These are phyloP conservation scores for Starmerella sirachaensis DNA, from an alignment of 805 yeast genomes.

Conservation along the genomic window DNA sequence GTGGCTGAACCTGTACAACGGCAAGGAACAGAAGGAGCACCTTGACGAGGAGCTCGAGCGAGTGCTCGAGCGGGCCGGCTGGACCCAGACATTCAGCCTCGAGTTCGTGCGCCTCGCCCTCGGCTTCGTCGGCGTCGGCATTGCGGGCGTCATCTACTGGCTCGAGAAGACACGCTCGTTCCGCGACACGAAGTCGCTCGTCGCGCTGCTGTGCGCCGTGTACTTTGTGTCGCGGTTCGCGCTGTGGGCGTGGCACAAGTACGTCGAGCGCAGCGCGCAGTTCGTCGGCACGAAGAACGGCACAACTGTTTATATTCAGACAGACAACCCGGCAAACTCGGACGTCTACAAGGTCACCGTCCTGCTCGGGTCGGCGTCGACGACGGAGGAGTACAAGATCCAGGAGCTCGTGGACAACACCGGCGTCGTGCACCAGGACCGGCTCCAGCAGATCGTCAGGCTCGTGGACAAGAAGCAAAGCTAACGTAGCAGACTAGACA, in stretches of 20 bases:
- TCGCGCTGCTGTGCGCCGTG: slow-evolving; percentile 13
- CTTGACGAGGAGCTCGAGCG: slow-evolving; percentile 19
- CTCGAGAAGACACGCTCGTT: slow-evolving; percentile 16
- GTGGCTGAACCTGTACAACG: slow-evolving; percentile 20
- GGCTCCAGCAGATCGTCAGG: neutral
- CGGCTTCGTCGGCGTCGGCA: slow-evolving; percentile 15
- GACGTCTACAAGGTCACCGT: slow-evolving; percentile 7
- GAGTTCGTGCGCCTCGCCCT: slow-evolving; percentile 19
- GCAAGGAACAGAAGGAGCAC: slow-evolving; percentile 17
- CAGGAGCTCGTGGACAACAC: slow-evolving; percentile 13
- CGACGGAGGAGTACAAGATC: slow-evolving; percentile 2
- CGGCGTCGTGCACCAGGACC: slow-evolving; percentile 2
- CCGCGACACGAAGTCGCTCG: slow-evolving; percentile 8
- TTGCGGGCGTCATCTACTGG: slow-evolving; percentile 16
- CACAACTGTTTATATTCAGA: slow-evolving; percentile 12
- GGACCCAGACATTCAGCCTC: slow-evolving; percentile 14
- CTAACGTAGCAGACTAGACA: neutral
- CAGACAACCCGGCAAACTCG: slow-evolving; percentile 10
- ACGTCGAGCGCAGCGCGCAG: slow-evolving; percentile 15
- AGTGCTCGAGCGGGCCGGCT: slow-evolving; percentile 18
- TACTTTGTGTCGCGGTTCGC: slow-evolving; percentile 13
- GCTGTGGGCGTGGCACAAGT: slow-evolving; percentile 13
- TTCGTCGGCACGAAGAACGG: slow-evolving; percentile 17
- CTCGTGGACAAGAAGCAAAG: neutral
- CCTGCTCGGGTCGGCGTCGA: neutral